These are phyloP conservation scores for Westerdykella aurantiaca DNA, from an alignment of 2,329 filamentous ascomycete species.

Conservation along the genomic window DNA sequence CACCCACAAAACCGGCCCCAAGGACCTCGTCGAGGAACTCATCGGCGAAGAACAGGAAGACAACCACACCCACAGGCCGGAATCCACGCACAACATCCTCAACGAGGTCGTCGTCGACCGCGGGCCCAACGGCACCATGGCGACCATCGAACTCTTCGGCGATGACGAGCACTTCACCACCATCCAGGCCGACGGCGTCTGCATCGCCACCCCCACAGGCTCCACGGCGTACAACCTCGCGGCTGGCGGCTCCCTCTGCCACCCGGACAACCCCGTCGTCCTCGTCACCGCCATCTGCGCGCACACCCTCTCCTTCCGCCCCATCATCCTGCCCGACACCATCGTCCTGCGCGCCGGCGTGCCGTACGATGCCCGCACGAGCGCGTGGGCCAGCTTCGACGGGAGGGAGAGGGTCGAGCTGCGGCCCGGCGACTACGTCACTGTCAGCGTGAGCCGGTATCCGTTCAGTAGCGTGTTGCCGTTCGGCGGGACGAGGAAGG, in stretches of 20 bases:
- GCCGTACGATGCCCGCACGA: slow-evolving; percentile 85
- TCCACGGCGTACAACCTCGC: slow-evolving; percentile 95
- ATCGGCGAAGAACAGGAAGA: slow-evolving; percentile 82
- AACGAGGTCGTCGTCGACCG: slow-evolving; percentile 97
- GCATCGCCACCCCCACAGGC: slow-evolving; percentile 88
- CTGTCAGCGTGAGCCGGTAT: slow-evolving; percentile 72
- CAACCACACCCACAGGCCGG: slow-evolving; percentile 76
- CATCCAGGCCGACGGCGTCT: slow-evolving; percentile 86
- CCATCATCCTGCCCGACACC: slow-evolving; percentile 94
- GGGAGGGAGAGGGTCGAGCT: slow-evolving; percentile 76
- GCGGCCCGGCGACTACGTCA: slow-evolving; percentile 73
- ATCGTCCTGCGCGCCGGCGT: slow-evolving; percentile 90
- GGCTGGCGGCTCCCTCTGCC: slow-evolving; percentile 88
- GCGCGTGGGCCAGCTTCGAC: slow-evolving; percentile 97
- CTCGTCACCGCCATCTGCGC: slow-evolving; percentile 91
- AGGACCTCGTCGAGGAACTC: slow-evolving; percentile 71
- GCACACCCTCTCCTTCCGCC: slow-evolving; percentile 89
- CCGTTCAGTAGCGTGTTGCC: slow-evolving; percentile 74
- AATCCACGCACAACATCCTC: slow-evolving; percentile 75
- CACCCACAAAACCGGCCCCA: slow-evolving; percentile 31
- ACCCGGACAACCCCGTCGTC: slow-evolving; percentile 95
- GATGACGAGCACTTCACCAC: slow-evolving; percentile 95
- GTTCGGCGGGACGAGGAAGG: slow-evolving; percentile 62
- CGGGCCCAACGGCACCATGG: slow-evolving; percentile 92
- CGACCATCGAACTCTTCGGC: slow-evolving; percentile 83